Evolutionary conservation across 345 rosid species (phyloP).

Genomic region (Erysimum cheiranthoides): DNA sequence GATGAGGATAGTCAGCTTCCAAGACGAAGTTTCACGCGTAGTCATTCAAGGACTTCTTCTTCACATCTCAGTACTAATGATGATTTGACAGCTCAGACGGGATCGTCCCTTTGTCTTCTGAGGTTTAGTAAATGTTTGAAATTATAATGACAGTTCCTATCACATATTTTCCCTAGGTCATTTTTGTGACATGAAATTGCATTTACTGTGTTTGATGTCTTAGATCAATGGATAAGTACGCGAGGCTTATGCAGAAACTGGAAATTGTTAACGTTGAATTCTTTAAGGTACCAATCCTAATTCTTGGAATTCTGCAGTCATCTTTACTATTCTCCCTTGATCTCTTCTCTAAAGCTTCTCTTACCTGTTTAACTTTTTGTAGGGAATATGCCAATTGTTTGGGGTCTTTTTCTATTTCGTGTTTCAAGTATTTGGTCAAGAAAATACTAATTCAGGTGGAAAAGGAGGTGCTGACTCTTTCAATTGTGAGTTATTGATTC

Average conservation of each 20-base stretch:
- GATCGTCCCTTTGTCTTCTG: conserved; percentile 94
- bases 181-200: conserved; percentile 7
- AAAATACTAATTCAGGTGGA: conserved; percentile 58
- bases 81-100: conserved; percentile 83
- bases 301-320: conserved; percentile 18
- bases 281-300: conserved; percentile 69
- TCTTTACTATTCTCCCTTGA: conserved; percentile 27
- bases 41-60: conserved; percentile 48
- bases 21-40: conserved; percentile 75
- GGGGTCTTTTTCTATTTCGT: conserved; percentile 79
- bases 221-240: conserved; percentile 99
- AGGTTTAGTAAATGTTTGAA: conserved; percentile 56
- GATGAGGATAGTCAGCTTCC: conserved; percentile 99
- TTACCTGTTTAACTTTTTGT: conserved; percentile 66
- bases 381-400: conserved; percentile 98
- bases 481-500: conserved; percentile 67
- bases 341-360: conserved; percentile 49
- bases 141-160: conserved; percentile 19
- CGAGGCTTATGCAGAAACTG: conserved; percentile 98
- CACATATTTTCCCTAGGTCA: conserved; percentile 6
- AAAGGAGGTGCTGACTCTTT: conserved; percentile 60
- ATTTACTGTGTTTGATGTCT: conserved; percentile 43
- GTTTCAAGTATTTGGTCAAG: conserved; percentile 81
- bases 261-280: conserved; percentile 90
- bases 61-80: conserved; percentile 66